phyloP scores from a whole-genome alignment of 805 yeast genomes.

The Yamadazyma insecticola region DNA sequence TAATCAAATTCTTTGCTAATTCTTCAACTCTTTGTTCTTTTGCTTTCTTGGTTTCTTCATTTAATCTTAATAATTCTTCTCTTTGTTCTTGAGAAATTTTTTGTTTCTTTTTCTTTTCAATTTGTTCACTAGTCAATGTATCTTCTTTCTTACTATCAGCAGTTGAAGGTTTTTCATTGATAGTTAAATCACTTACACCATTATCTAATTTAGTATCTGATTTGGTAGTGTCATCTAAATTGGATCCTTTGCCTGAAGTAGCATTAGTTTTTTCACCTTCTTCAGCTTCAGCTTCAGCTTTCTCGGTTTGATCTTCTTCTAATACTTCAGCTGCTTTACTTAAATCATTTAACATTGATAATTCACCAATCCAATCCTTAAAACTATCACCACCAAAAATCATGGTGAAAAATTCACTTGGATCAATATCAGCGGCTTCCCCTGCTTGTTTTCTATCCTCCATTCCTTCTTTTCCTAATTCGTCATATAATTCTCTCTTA shows the following conservation, averaged over 20 bases:
- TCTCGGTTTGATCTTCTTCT: constrained; percentile 28
- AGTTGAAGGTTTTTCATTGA: constrained; percentile 11
- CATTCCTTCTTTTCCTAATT: constrained; percentile 58
- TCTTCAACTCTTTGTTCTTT: constrained; percentile 47
- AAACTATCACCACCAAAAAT: constrained; percentile 85
- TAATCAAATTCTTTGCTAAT: constrained; percentile 44
- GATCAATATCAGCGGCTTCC: constrained; percentile 70
- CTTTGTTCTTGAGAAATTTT: constrained; percentile 35
- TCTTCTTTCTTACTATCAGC: constrained; percentile 2
- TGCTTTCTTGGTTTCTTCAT: constrained; percentile 50
- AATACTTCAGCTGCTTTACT: constrained; percentile 54
- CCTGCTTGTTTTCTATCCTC: constrained; percentile 61
- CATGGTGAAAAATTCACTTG: constrained; percentile 74
- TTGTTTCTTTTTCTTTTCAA: constrained; percentile 25
- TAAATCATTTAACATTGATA: constrained; percentile 68
- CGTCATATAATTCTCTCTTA: constrained; percentile 71
- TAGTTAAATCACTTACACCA: constrained; percentile 10
- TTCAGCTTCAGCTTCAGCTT: constrained; percentile 2
- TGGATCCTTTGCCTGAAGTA: constrained; percentile 2
- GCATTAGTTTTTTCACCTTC: constrained; percentile 5
- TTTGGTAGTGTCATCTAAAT: constrained; percentile 1
- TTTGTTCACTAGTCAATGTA: constrained; percentile 16
- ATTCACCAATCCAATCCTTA: constrained; percentile 80
- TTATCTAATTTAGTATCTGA: constrained; percentile 6
- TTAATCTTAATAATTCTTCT: constrained; percentile 47